Percentiles rank a stretch among this genome's conserved stretches.
phyloP scores from a whole-genome alignment of 371 early-diverging fungal genomes.

The Apophysomyces ossiformis region DNA sequence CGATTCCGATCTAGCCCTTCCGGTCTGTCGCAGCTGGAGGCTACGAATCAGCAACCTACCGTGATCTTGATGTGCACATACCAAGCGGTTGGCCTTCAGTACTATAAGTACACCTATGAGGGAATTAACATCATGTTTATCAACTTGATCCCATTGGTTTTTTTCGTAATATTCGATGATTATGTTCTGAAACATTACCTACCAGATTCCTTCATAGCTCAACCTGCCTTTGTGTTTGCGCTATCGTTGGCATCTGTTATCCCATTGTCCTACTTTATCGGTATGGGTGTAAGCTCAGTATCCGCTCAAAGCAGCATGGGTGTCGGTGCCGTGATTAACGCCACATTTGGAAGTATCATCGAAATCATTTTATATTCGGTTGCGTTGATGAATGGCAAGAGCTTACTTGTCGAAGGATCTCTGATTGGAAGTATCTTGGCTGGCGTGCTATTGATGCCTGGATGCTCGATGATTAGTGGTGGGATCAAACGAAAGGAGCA shows the following conservation, averaged over 20 bases:
- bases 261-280: constrained; percentile 95
- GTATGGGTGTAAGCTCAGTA: constrained; percentile 95
- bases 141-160: constrained; percentile 83
- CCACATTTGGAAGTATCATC: constrained; percentile 95
- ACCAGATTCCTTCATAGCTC: constrained; percentile 62
- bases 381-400: constrained; percentile 89
- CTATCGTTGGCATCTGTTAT: constrained; percentile 84
- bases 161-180: constrained; percentile 81
- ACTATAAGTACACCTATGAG: constrained; percentile 93
- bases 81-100: constrained; percentile 80
- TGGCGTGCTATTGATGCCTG: constrained; percentile 90
- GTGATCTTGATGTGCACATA: constrained; percentile 79
- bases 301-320: constrained; percentile 93
- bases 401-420: constrained; percentile 88
- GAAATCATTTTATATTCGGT: constrained; percentile 93
- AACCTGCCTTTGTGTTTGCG: constrained; percentile 73
- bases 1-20: constrained; percentile 67
- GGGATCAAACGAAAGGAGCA: constrained; percentile 92
- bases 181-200: constrained; percentile 69
- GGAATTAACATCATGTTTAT: constrained; percentile 97
- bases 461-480: constrained; percentile 92
- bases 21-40: constrained; percentile 21
- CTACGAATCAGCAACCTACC: constrained; percentile 46
- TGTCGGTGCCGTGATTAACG: constrained; percentile 95
- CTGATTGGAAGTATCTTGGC: constrained; percentile 92